phyloP scores from a whole-genome alignment of 192 early-diverging fungal species.

The Polychytrium aggregatum region DNA sequence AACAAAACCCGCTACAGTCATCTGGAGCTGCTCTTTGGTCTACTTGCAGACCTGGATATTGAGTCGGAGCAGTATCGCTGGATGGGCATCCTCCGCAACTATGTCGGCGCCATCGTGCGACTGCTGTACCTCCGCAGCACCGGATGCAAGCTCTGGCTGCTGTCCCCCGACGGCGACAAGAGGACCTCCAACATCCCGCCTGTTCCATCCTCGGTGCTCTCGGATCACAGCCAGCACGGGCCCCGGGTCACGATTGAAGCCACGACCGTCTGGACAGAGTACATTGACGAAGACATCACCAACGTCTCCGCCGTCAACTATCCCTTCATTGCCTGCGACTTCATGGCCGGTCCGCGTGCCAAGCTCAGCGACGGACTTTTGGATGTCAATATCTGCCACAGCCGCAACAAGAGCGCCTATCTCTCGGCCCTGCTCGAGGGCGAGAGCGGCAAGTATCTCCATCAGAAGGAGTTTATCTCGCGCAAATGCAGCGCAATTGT shows the following conservation, averaged over 20 bases:
- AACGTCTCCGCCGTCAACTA: too few relatives aligned
- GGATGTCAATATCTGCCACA: conserved; percentile 41
- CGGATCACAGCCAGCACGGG: too few relatives aligned
- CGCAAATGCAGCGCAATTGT: too few relatives aligned
- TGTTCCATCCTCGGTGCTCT: background rate
- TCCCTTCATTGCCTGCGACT: too few relatives aligned
- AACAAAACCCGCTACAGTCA: conserved; percentile 27
- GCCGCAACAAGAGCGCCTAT: conserved; percentile 13
- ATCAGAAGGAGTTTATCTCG: too few relatives aligned
- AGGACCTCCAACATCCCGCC: background rate
- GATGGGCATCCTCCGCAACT: conserved; percentile 23
- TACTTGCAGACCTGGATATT: conserved; percentile 38
- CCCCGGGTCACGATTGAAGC: too few relatives aligned
- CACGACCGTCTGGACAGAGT: too few relatives aligned
- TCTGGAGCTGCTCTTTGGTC: conserved; percentile 27
- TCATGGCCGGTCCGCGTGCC: conserved; percentile 1
- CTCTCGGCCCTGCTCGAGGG: too few relatives aligned
- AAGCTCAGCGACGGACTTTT: conserved; percentile 13
- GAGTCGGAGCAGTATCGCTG: conserved; percentile 34
- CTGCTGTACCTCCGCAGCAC: conserved; percentile 47
- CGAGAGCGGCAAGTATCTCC: too few relatives aligned
- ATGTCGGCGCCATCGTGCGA: conserved; percentile 35
- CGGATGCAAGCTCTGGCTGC: conserved; percentile 42
- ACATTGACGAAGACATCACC: too few relatives aligned
- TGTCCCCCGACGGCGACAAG: conserved; percentile 20